Conservation (phyloP, 768 basidiomycete species). For the Tubosaeta sp. region DNA sequence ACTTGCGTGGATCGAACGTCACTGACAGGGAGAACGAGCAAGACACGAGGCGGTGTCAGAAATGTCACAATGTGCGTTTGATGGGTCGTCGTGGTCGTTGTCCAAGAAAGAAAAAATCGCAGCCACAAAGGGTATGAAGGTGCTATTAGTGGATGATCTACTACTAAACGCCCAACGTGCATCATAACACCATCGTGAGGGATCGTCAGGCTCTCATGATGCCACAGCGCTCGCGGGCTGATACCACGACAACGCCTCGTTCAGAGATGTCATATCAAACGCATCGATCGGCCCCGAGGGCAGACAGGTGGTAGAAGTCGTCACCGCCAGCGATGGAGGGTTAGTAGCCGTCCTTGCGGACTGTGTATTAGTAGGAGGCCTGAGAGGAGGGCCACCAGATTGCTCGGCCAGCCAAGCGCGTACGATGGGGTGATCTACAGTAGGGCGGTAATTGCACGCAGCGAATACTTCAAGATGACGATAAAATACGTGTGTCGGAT, state of each 20-base stretch:
- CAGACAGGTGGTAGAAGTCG: slow-evolving; percentile 3
- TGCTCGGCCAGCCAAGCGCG: slow-evolving; percentile 35
- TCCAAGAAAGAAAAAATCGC: not conserved
- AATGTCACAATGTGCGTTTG: not conserved
- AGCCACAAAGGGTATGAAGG: slow-evolving; percentile 6
- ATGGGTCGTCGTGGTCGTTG: not conserved
- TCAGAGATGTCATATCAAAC: slow-evolving; percentile 24
- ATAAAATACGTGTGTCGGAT: slow-evolving; percentile 43
- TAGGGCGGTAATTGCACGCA: slow-evolving; percentile 38
- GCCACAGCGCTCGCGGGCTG: slow-evolving; percentile 9
- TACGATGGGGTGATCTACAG: slow-evolving; percentile 37
- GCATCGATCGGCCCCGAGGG: slow-evolving; percentile 10
- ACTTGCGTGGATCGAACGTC: slow-evolving; percentile 5
- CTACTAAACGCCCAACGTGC: not conserved
- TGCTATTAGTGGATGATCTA: slow-evolving; percentile 1
- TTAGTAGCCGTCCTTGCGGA: slow-evolving; percentile 7
- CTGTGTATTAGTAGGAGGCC: slow-evolving; percentile 9
- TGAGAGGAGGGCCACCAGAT: slow-evolving; percentile 15
- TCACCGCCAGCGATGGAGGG: slow-evolving; percentile 11
- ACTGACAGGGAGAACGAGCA: slow-evolving; percentile 14
- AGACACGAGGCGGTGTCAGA: slow-evolving; percentile 17
- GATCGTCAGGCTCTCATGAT: slow-evolving; percentile 3
- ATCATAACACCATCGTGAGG: slow-evolving; percentile 4
- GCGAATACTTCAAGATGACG: slow-evolving; percentile 45
- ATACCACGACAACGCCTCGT: slow-evolving; percentile 26